Base-by-base conservation (phyloP, 2,329 filamentous ascomycete genomes). In the Sarocladium strictum region DNA sequence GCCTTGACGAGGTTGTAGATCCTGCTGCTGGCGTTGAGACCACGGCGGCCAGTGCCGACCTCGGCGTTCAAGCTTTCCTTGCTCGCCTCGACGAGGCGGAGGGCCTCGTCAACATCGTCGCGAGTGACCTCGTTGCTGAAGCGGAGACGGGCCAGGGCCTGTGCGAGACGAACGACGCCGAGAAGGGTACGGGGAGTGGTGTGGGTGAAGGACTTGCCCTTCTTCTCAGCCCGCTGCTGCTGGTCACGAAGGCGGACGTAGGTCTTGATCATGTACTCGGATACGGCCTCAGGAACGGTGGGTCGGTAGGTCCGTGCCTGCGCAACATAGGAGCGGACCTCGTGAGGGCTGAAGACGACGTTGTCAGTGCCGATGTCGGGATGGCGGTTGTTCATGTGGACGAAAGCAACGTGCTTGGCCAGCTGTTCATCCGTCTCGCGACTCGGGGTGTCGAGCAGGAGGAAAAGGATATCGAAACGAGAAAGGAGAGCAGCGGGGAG, bases 331-430 rank as follows among this genome's bases (percentile, higher is more conserved):
- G 96, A 91, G 55, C 94, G 89, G 52, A 99, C 93, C 72, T 99
- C 94, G 61, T 92, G 84, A 0, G 94, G 94, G 1, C 85, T 85
- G 73, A 99, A 97, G 61, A 97, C 83, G n/a, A 94, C 72, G 45
- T 73, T 68, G 62, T 77, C 73, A 33, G 68, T 72, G 63, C 70
- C 78, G 14, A 83, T 79, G 62, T 96, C 90, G 0, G 94, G 94
- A 69, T 99, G 94, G 54, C 84, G 85, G 73, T 88, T 94, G 77
- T 97, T 85, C 87, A 97, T 99, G 76, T 99, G 94, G 51, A 99
- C 94, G 67, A 91, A 89, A 29, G 94, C 87, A 60, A 99, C 94
- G 78, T 99, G 94, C 71, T 89, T 90, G 58, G 94, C 94, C 21
- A 99, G 83, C 71, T 96, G 90, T 66, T 95, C 91, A 65, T 99